Conservation (phyloP, 2,329 filamentous ascomycete genomes). For the Xylariales sp. region DNA sequence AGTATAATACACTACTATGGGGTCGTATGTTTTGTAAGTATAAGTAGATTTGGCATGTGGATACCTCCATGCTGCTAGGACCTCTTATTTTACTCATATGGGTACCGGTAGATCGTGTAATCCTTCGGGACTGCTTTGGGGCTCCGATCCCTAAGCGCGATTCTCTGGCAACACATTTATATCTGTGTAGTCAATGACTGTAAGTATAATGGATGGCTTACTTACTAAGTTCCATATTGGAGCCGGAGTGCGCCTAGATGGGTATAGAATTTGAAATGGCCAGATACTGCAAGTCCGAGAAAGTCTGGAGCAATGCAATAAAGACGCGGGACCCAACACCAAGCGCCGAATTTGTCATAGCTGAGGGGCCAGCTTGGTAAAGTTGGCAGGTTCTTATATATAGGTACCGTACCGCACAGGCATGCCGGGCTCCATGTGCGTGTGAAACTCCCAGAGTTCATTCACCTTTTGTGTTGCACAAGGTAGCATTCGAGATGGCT, state of each 20-base stretch:
- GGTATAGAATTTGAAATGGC: constrained; percentile 5
- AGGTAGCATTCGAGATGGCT: constrained; percentile 25
- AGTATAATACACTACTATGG: neutral
- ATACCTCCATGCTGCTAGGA: neutral
- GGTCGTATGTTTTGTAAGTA: constrained; percentile 1
- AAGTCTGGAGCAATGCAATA: constrained; percentile 18
- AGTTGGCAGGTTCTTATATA: constrained; percentile 5
- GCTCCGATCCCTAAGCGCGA: constrained; percentile 21
- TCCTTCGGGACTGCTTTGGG: constrained; percentile 14
- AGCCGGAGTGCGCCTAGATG: neutral
- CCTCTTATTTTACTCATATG: neutral
- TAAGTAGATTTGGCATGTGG: constrained; percentile 16
- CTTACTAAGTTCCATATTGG: constrained; percentile 10
- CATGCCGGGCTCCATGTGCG: neutral
- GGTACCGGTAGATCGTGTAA: constrained; percentile 26
- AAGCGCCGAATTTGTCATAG: constrained; percentile 32
- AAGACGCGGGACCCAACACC: constrained; percentile 9
- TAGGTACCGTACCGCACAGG: neutral
- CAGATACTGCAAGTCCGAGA: neutral
- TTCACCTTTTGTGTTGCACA: neutral
- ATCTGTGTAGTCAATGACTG: constrained; percentile 1
- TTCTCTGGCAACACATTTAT: constrained; percentile 1
- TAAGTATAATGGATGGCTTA: constrained; percentile 21
- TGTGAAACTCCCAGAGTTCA: constrained; percentile 15
- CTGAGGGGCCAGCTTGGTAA: constrained; percentile 16